Base-by-base conservation (phyloP, 1,284 basidiomycete genomes). In the Cutaneotrichosporon sp. region DNA sequence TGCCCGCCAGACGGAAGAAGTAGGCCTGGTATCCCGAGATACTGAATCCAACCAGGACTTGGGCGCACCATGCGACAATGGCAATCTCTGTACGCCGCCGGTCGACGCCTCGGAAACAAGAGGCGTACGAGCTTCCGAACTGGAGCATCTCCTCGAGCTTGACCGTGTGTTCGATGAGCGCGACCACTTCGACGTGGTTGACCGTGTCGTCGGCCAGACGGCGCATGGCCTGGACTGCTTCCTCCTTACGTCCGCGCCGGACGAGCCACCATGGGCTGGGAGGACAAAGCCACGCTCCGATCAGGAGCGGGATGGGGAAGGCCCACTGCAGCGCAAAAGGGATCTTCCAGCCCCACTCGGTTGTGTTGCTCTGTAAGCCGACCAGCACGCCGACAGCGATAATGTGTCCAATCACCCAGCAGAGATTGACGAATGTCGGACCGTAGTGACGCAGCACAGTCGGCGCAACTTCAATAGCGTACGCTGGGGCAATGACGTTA, bases 321-420 rank as follows among this genome's bases (percentile, higher is more conserved):
- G 82, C 66, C 80, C 80, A 82, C 72, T 61, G 57, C 32, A 60
- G 34, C 5, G 26, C 49, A 21, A 67, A 76, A 2, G 75, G 75
- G 14, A 76, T 57, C 49, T 69, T 67, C 70, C 71, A 81, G 4
- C 72, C 74, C 71, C 73, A 74, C 61, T 76, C 62, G 49, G 72
- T 67, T 22, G 66, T 65, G 60, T 73, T 67, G 34, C 63, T 66
- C 46, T 73, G 61, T 31, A 72, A 73, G n/a, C 76, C 81, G 52
- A 74, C 75, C n/a, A 83, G 75, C n/a, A 84, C 79, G 58, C 80
- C 82, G 2, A 78, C 76, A n/a, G 77, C 75, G 56, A 83, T 66
- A 16, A 80, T 66, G 50, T 77, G 77, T 9, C 61, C 58, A 5
- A 66, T 36, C 38, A 73, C 81, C 80, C 76, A 79, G 64, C 74